A percentile compares a stretch with the other conserved stretches of the same genome.
These are phyloP conservation scores for Fomitiporia mediterranea DNA, from an alignment of 1,284 basidiomycete genomes.

Conservation along the genomic window DNA sequence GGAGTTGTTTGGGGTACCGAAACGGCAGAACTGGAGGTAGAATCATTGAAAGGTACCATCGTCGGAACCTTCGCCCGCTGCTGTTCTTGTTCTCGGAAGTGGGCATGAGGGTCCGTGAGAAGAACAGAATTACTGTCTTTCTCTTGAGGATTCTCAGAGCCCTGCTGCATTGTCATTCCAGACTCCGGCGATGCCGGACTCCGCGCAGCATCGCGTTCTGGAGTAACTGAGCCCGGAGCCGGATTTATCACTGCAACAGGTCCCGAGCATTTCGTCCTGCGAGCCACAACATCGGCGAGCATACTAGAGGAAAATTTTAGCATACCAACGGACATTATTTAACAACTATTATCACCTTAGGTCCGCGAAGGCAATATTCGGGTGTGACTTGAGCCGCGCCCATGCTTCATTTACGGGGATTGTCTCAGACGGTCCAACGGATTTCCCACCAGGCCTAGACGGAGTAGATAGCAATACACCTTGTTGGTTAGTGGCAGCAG, in stretches of 20 bases:
- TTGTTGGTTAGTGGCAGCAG: too few species aligned
- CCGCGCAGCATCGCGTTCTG: slow-evolving; percentile 37
- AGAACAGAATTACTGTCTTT: slow-evolving; percentile 31
- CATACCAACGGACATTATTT: neutral
- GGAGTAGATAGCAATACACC: too few species aligned
- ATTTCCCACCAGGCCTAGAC: slow-evolving; percentile 23
- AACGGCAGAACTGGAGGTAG: neutral
- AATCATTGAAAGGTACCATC: neutral
- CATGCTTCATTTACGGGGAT: slow-evolving; percentile 83
- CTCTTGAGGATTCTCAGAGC: slow-evolving; percentile 18
- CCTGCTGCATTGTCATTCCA: neutral
- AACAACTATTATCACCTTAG: slow-evolving; percentile 43
- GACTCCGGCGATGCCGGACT: slow-evolving; percentile 26
- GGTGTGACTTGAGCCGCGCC: slow-evolving; percentile 84
- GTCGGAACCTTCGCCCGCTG: slow-evolving; percentile 33
- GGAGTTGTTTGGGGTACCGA: neutral
- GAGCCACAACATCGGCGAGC: slow-evolving; percentile 84
- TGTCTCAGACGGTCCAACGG: slow-evolving; percentile 35
- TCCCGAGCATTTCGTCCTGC: slow-evolving; percentile 73
- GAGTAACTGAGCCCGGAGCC: slow-evolving; percentile 44
- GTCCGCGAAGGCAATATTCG: slow-evolving; percentile 80
- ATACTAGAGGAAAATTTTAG: slow-evolving; percentile 6
- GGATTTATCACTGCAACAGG: slow-evolving; percentile 66
- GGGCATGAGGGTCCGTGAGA: slow-evolving; percentile 50
- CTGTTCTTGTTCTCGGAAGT: slow-evolving; percentile 38